Conservation (phyloP, 1,284 basidiomycete genomes). For the Ustilago cynodontis region DNA sequence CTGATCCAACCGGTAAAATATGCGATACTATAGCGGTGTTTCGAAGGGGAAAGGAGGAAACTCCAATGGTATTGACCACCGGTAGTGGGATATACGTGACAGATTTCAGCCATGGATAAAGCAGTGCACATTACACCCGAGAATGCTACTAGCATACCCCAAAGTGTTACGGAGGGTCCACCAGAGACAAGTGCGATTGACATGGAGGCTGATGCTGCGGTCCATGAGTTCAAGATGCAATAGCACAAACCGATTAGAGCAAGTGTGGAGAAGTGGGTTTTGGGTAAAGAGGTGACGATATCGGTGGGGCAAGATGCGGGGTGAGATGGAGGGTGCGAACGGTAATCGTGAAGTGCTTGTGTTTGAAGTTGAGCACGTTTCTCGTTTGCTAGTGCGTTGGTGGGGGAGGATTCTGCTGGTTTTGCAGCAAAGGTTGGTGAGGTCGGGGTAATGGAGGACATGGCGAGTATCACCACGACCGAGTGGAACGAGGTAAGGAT, state of each 20-base stretch:
- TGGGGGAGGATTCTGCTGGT: background rate
- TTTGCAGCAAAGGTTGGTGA: too few species aligned
- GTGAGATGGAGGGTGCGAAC: slow-evolving; percentile 4
- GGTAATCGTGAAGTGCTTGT: slow-evolving; percentile 40
- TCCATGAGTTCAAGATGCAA: slow-evolving; percentile 66
- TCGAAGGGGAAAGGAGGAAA: slow-evolving; percentile 65
- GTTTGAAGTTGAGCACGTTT: slow-evolving; percentile 32
- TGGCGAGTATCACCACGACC: too few species aligned
- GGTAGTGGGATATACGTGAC: slow-evolving; percentile 55
- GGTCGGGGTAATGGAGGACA: too few species aligned
- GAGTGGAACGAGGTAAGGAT: too few species aligned
- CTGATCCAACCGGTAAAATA: slow-evolving; percentile 63
- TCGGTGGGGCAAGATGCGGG: background rate
- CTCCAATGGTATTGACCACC: slow-evolving; percentile 72
- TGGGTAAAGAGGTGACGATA: background rate
- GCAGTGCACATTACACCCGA: slow-evolving; percentile 69
- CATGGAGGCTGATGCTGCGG: slow-evolving; percentile 64
- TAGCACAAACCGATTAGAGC: slow-evolving; percentile 51
- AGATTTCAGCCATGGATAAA: slow-evolving; percentile 69
- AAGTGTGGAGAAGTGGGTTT: slow-evolving; percentile 47
- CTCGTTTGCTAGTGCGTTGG: slow-evolving; percentile 13
- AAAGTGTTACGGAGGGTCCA: slow-evolving; percentile 70
- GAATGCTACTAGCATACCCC: slow-evolving; percentile 69
- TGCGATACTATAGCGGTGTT: slow-evolving; percentile 56
- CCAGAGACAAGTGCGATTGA: slow-evolving; percentile 67